Base-by-base conservation (phyloP, 371 early-diverging fungal species). In the Rhizopus stolonifer region DNA sequence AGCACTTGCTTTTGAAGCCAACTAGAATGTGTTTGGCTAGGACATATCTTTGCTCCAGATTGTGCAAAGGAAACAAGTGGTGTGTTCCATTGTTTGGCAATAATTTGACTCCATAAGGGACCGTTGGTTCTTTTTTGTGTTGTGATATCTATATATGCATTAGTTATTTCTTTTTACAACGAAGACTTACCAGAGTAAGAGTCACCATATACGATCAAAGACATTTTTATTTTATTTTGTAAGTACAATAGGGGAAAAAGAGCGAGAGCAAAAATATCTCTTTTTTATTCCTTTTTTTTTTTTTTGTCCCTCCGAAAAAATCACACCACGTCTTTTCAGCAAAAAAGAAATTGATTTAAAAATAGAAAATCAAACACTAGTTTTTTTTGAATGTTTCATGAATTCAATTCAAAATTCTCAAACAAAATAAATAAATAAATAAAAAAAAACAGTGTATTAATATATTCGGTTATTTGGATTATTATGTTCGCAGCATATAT, bases 31-130 rank as follows among this genome's bases (percentile, higher is more conserved):
- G 22, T 23, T 18, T 51, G 50, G 0, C n/a, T 46, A 10, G 58
- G 54, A 38, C 71, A 70, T 4, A 67, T 52, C 4, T 50, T 55
- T 21, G 69, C 61, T 0, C 71, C 74, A 4, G 49, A 36, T 33
- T 49, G 29, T 10, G 77, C 77, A 40, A 54, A 58, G 19, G 60
- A 64, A 29, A 66, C 34, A 5, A 76, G 51, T 13, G 63, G 21
- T 25, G 54, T 34, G 9, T 53, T 52, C 77, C 72, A 72, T 29
- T 17, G 32, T n/a, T 49, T 19, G 15, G 73, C 64, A 10, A 76
- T 34, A 3, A 54, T 56, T 24, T 72, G 49, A 44, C 65, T 70
- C 77, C 77, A 76, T 22, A 72, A 17, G 1, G 77, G 72, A 8
- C 77, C 72, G 46, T 72, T 72, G 11, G 70, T 64, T 31, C 61